Conservation (phyloP, 768 basidiomycete genomes). For the Pulveroboletus frians region DNA sequence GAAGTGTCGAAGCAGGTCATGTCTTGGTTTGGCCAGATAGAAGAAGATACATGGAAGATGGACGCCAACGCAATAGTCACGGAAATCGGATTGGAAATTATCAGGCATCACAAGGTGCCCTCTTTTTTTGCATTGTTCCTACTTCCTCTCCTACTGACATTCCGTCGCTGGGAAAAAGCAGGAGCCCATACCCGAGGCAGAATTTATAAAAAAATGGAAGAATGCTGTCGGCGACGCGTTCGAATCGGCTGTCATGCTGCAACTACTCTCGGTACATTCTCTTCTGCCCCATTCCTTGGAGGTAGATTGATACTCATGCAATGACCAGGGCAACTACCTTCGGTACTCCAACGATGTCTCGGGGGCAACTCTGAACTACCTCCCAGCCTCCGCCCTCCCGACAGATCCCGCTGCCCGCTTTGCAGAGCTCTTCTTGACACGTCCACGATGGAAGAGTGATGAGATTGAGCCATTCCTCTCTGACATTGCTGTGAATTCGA, state of each 20-base stretch:
- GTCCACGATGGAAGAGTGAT: conserved; percentile 67
- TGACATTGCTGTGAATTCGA: conserved; percentile 77
- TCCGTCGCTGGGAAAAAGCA: conserved; percentile 36
- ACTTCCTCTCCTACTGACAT: background rate
- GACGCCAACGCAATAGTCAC: conserved; percentile 56
- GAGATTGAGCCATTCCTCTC: conserved; percentile 79
- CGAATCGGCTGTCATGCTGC: conserved; percentile 52
- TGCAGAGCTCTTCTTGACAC: conserved; percentile 80
- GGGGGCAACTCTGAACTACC: conserved; percentile 54
- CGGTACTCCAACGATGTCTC: conserved; percentile 34
- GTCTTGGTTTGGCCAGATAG: conserved; percentile 72
- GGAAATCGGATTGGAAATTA: conserved; percentile 73
- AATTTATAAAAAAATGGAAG: conserved; percentile 67
- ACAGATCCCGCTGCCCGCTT: conserved; percentile 78
- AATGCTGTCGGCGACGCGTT: conserved; percentile 75
- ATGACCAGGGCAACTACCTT: conserved; percentile 72
- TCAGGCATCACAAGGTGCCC: conserved; percentile 56
- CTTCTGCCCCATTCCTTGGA: background rate
- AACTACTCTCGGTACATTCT: conserved; percentile 57
- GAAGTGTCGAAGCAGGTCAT: conserved; percentile 65
- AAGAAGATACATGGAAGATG: conserved; percentile 59
- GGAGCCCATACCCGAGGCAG: conserved; percentile 49
- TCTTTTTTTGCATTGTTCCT: background rate
- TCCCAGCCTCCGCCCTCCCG: conserved; percentile 71
- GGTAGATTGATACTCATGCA: background rate